Conservation (phyloP, 495 filamentous ascomycete species). For the Clohesyomyces aquaticus region DNA sequence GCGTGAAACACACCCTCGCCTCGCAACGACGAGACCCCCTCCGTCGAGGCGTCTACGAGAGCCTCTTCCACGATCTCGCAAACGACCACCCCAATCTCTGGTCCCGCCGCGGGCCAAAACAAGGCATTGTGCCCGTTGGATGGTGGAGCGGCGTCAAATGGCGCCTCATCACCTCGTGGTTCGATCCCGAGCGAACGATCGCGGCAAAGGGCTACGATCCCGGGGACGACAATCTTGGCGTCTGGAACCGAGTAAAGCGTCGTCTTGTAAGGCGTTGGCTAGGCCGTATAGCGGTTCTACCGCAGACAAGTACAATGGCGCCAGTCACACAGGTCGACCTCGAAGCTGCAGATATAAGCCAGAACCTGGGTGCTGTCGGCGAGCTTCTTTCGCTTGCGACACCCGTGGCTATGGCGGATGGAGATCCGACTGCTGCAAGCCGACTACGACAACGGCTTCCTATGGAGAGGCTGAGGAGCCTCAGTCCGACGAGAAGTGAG, state of each 20-base stretch:
- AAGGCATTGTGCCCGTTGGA: slow-evolving; percentile 48
- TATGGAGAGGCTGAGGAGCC: slow-evolving; percentile 22
- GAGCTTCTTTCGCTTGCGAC: slow-evolving; percentile 39
- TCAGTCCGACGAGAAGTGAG: slow-evolving; percentile 30
- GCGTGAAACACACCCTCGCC: slow-evolving; percentile 55
- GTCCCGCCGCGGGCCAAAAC: slow-evolving; percentile 53
- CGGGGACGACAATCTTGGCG: slow-evolving; percentile 49
- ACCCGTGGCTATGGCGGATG: slow-evolving; percentile 35
- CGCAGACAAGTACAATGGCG: slow-evolving; percentile 25
- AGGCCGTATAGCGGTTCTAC: slow-evolving; percentile 39
- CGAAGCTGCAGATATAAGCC: slow-evolving; percentile 24
- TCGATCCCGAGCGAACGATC: slow-evolving; percentile 47
- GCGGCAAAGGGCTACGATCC: slow-evolving; percentile 34
- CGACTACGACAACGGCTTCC: slow-evolving; percentile 28
- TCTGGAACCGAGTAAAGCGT: slow-evolving; percentile 52
- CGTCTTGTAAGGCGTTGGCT: slow-evolving; percentile 54
- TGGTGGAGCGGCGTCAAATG: slow-evolving; percentile 50
- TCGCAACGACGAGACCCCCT: slow-evolving; percentile 52
- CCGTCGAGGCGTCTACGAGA: slow-evolving; percentile 57
- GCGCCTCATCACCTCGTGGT: slow-evolving; percentile 54
- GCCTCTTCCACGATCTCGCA: slow-evolving; percentile 54
- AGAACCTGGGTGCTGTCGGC: slow-evolving; percentile 37
- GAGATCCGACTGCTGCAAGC: slow-evolving; percentile 38
- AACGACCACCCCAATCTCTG: slow-evolving; percentile 53
- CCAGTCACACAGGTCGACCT: slow-evolving; percentile 14